Percentiles rank a stretch among this genome's conserved stretches.
Evolutionary conservation across 2,329 filamentous ascomycete genomes (phyloP).

Genomic region (Fusarium pseudoanthophilum): DNA sequence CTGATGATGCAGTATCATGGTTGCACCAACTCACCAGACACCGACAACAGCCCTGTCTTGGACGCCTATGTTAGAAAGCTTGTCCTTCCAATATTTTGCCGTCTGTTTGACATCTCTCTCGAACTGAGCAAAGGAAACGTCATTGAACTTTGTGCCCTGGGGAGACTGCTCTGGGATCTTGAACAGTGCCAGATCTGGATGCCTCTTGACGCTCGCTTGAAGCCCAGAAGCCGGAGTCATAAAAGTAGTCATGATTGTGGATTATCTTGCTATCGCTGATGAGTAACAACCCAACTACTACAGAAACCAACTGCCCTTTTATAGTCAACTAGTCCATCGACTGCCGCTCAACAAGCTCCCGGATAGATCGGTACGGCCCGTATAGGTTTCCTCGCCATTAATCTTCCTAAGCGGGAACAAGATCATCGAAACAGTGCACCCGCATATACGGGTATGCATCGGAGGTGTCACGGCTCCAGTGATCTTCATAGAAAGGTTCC

Average conservation of each 20-base stretch:
- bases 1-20: fast-evolving
- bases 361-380: not conserved
- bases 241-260: not conserved
- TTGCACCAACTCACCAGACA: constrained; percentile 17
- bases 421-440: not conserved
- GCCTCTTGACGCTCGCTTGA: not conserved
- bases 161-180: constrained; percentile 6
- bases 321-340: not conserved
- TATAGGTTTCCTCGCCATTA: not conserved
- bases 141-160: constrained; percentile 2
- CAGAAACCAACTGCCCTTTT: not conserved
- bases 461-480: not conserved
- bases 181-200: constrained; percentile 18
- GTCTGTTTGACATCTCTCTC: constrained; percentile 15
- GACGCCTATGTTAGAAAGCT: not conserved
- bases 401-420: not conserved
- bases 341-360: too few relatives aligned
- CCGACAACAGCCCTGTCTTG: constrained; percentile 29
- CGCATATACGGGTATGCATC: not conserved
- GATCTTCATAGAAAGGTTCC: not conserved
- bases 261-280: not conserved
- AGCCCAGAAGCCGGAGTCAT: constrained; percentile 9
- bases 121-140: constrained; percentile 21
- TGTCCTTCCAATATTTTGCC: constrained; percentile 23
- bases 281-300: too few relatives aligned